A percentile compares a stretch with the other conserved stretches of the same genome.
These are phyloP conservation scores for Taiozyma sp. DNA, from an alignment of 1,139 yeast genomes.

Conservation along the genomic window DNA sequence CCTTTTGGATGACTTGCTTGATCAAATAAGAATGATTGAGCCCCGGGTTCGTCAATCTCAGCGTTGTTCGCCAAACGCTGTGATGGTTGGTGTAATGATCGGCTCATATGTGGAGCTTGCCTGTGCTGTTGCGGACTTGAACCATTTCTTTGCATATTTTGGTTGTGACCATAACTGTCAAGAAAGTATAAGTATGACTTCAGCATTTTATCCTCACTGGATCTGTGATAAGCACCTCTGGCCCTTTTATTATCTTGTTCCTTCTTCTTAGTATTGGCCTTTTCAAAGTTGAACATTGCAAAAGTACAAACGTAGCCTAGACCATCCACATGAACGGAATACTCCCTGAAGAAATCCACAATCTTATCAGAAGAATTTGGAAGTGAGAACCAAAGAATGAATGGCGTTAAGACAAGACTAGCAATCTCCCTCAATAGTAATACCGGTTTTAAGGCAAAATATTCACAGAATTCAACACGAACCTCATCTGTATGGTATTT, in stretches of 20 bases:
- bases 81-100: neutral
- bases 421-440: slow-evolving; percentile 74
- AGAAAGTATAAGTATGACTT: slow-evolving; percentile 83
- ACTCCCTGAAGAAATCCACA: slow-evolving; percentile 86
- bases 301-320: slow-evolving; percentile 90
- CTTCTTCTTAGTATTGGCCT: slow-evolving; percentile 34
- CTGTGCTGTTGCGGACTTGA: neutral
- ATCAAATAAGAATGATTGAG: neutral
- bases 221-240: slow-evolving; percentile 37
- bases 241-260: slow-evolving; percentile 12
- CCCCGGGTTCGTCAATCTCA: neutral
- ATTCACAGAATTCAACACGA: slow-evolving; percentile 71
- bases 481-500: slow-evolving; percentile 77
- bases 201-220: slow-evolving; percentile 84
- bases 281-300: slow-evolving; percentile 79
- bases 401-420: slow-evolving; percentile 80
- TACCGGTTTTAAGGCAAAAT: slow-evolving; percentile 69
- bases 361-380: slow-evolving; percentile 69
- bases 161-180: slow-evolving; percentile 62
- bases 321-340: slow-evolving; percentile 87
- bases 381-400: slow-evolving; percentile 77
- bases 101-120: neutral
- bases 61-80: neutral
- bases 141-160: slow-evolving; percentile 30
- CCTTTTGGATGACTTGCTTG: neutral